Conservation (phyloP, 257 asterid genomes). For the Henckelia pumila region DNA sequence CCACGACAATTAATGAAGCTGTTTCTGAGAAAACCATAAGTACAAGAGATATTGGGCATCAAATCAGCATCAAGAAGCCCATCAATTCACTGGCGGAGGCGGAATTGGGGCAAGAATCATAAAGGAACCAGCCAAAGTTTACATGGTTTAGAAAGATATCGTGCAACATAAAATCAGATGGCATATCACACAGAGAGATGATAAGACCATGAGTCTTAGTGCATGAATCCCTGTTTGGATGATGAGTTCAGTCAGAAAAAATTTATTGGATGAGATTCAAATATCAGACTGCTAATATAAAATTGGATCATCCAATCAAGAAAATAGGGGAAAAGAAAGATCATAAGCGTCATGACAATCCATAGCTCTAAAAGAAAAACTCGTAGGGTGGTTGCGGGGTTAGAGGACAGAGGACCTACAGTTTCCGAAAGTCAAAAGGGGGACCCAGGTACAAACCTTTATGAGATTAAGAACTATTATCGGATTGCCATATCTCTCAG, state of each 20-base stretch:
- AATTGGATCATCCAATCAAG: not conserved
- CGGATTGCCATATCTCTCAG: conserved; percentile 90
- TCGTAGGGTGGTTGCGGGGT: not conserved
- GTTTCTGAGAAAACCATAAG: not conserved
- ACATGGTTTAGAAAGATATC: not conserved
- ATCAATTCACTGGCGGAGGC: not conserved
- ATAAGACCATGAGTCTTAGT: not conserved
- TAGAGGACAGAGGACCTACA: not conserved
- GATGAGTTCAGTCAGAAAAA: not conserved
- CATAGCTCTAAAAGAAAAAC: not conserved
- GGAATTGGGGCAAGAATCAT: not conserved
- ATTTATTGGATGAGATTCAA: not conserved
- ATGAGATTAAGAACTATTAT: conserved; percentile 92
- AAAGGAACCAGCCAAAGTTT: not conserved
- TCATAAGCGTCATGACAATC: not conserved
- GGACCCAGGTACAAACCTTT: conserved; percentile 55
- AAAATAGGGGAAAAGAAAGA: too few relatives aligned
- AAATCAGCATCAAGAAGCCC: not conserved
- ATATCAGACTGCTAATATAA: not conserved
- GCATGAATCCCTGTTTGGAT: not conserved
- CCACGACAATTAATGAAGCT: not conserved
- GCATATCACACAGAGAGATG: not conserved
- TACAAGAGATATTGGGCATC: not conserved
- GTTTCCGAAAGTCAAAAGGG: not conserved
- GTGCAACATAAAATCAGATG: not conserved